Evolutionary conservation across 345 rosid species (phyloP).

Genomic region (Lumnitzera racemosa): DNA sequence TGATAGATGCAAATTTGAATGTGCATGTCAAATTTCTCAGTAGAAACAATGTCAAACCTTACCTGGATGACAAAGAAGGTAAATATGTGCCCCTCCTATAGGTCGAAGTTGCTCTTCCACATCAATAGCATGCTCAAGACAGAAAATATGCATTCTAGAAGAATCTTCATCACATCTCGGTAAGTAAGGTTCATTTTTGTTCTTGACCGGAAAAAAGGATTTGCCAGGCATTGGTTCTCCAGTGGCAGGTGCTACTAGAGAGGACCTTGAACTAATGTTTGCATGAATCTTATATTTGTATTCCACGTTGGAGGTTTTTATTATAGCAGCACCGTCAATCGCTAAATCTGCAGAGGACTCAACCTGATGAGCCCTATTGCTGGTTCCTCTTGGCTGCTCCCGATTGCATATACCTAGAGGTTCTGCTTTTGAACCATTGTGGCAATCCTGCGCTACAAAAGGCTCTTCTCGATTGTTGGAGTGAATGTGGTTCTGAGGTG

Average conservation of each 20-base stretch:
- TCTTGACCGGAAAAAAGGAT: slow-evolving; percentile 18
- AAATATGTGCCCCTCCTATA: slow-evolving; percentile 75
- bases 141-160: slow-evolving; percentile 78
- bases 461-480: slow-evolving; percentile 1
- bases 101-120: slow-evolving; percentile 70
- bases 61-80: slow-evolving; percentile 94
- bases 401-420: slow-evolving; percentile 21
- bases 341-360: slow-evolving; percentile 20
- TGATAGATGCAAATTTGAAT: slow-evolving; percentile 1
- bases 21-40: slow-evolving; percentile 3
- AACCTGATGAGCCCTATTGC: slow-evolving; percentile 23
- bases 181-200: slow-evolving; percentile 25
- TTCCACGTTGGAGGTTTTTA: slow-evolving; percentile 25
- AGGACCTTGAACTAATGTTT: slow-evolving; percentile 22
- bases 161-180: slow-evolving; percentile 64
- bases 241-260: slow-evolving; percentile 17
- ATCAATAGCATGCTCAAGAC: slow-evolving; percentile 96
- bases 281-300: slow-evolving; percentile 15
- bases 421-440: slow-evolving; percentile 16
- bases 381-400: slow-evolving; percentile 17
- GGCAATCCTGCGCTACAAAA: slow-evolving; percentile 9
- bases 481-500: slow-evolving; percentile 15
- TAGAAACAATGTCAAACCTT: slow-evolving; percentile 5
- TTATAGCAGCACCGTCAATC: slow-evolving; percentile 19
- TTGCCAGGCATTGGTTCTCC: slow-evolving; percentile 26